Conservation (phyloP, 1,139 yeast genomes). For the Neolecta irregularis region DNA sequence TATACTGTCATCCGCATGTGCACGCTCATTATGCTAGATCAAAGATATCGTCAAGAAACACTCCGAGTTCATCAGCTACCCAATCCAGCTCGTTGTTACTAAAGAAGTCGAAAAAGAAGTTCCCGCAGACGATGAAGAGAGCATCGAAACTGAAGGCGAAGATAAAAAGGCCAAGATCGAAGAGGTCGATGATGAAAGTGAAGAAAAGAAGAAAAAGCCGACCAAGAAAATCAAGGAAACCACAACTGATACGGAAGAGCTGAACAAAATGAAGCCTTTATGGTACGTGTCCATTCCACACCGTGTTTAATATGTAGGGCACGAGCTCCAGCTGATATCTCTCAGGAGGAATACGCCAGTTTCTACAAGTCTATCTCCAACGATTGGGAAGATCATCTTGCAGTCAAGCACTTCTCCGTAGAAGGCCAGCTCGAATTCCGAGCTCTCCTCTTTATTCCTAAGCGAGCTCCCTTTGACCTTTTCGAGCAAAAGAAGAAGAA, state of each 20-base stretch:
- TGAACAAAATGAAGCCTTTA: slow-evolving; percentile 96
- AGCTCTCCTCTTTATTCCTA: slow-evolving; percentile 94
- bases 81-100: slow-evolving; percentile 95
- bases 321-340: slow-evolving; percentile 93
- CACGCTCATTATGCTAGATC: too few relatives aligned
- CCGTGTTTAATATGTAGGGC: too few relatives aligned
- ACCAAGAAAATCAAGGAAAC: slow-evolving; percentile 75
- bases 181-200: slow-evolving; percentile 55
- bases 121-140: slow-evolving; percentile 47
- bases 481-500: slow-evolving; percentile 98
- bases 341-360: slow-evolving; percentile 97
- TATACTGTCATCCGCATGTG: too few relatives aligned
- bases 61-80: slow-evolving; percentile 98
- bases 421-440: slow-evolving; percentile 99
- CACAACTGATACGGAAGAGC: slow-evolving; percentile 85
- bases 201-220: slow-evolving; percentile 45
- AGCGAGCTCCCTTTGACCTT: slow-evolving; percentile 98
- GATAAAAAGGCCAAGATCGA: slow-evolving; percentile 48
- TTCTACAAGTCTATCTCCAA: slow-evolving; percentile 98
- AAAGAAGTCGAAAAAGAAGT: slow-evolving; percentile 97
- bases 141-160: slow-evolving; percentile 38
- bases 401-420: slow-evolving; percentile 98
- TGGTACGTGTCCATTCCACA: too few relatives aligned
- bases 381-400: slow-evolving; percentile 99
- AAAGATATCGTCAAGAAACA: slow-evolving; percentile 99